These are phyloP conservation scores for Fusarium liriodendri DNA, from an alignment of 2,329 filamentous ascomycete species.

Conservation along the genomic window DNA sequence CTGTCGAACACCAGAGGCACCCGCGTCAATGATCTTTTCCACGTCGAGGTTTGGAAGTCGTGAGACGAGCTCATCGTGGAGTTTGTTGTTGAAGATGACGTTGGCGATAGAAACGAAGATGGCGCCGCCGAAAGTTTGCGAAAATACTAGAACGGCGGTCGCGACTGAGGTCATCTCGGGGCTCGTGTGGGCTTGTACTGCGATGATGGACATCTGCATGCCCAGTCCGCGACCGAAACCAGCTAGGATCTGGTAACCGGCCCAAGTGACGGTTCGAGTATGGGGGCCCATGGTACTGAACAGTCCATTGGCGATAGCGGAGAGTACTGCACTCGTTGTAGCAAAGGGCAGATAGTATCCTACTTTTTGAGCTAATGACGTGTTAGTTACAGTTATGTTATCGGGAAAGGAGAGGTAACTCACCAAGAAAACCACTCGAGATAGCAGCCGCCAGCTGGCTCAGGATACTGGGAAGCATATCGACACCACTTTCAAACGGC, in stretches of 20 bases:
- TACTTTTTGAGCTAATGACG: slow-evolving; percentile 35
- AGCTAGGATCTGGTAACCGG: slow-evolving; percentile 54
- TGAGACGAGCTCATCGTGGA: slow-evolving; percentile 45
- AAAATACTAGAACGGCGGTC: slow-evolving; percentile 42
- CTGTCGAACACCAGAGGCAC: slow-evolving; percentile 53
- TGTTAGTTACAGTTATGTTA: slow-evolving; percentile 5
- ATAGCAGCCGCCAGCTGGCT: slow-evolving; percentile 40
- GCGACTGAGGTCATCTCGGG: slow-evolving; percentile 42
- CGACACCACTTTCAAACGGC: slow-evolving; percentile 44
- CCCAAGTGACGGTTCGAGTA: slow-evolving; percentile 53
- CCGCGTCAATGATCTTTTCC: slow-evolving; percentile 52
- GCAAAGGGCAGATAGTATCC: slow-evolving; percentile 60
- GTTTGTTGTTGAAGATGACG: slow-evolving; percentile 46
- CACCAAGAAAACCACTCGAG: slow-evolving; percentile 37
- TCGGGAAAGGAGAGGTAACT: background rate
- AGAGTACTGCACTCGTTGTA: slow-evolving; percentile 47
- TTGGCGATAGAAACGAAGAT: slow-evolving; percentile 56
- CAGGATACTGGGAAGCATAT: slow-evolving; percentile 45
- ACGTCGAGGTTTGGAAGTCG: slow-evolving; percentile 47
- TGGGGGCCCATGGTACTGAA: slow-evolving; percentile 53
- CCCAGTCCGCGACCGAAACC: slow-evolving; percentile 58
- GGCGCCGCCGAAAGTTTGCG: slow-evolving; percentile 53
- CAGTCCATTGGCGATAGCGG: slow-evolving; percentile 52
- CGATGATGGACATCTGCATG: slow-evolving; percentile 54
- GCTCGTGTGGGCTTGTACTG: slow-evolving; percentile 43